A percentile compares a stretch with the other conserved stretches of the same genome.
Conservation (phyloP, 2,329 filamentous ascomycete species). For the Grosmannia penicillata region DNA sequence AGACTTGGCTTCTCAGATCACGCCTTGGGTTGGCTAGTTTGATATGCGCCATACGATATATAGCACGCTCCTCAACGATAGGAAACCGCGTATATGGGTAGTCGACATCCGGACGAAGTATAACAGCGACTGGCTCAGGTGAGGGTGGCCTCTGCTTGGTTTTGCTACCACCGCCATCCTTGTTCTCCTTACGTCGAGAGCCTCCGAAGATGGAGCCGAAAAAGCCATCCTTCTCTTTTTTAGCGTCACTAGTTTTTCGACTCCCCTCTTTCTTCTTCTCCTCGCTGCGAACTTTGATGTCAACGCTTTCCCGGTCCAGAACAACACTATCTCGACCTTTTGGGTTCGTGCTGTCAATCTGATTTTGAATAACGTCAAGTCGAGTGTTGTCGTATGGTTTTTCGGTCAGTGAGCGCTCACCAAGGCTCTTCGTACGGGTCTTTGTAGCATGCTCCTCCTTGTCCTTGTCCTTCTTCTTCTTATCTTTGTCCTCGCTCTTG, state of each 20-base stretch:
- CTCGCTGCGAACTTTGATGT: constrained; percentile 53
- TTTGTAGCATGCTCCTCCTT: constrained; percentile 46
- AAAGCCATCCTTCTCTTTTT: constrained; percentile 88
- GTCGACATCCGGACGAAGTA: constrained; percentile 74
- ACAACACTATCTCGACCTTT: constrained; percentile 71
- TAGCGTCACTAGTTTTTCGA: constrained; percentile 59
- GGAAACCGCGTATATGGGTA: constrained; percentile 95
- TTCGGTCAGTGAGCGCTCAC: constrained; percentile 20
- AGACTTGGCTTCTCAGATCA: constrained; percentile 81
- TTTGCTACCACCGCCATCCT: constrained; percentile 62
- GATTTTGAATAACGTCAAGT: constrained; percentile 74
- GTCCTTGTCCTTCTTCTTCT: constrained; percentile 51
- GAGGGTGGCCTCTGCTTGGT: constrained; percentile 59
- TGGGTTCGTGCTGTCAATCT: constrained; percentile 54
- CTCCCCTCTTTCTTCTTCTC: constrained; percentile 69
- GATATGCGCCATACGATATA: constrained; percentile 97
- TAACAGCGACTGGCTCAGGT: constrained; percentile 59
- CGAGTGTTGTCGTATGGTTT: constrained; percentile 63
- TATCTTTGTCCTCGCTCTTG: constrained; percentile 62
- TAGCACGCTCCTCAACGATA: constrained; percentile 87
- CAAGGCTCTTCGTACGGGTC: constrained; percentile 42
- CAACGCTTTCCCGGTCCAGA: constrained; percentile 61
- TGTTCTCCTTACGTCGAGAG: constrained; percentile 72
- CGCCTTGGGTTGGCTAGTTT: constrained; percentile 95
- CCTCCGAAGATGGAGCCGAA: constrained; percentile 89